Base-by-base conservation (phyloP, 129 eudicot species). In the Flaveria ramosissima region DNA sequence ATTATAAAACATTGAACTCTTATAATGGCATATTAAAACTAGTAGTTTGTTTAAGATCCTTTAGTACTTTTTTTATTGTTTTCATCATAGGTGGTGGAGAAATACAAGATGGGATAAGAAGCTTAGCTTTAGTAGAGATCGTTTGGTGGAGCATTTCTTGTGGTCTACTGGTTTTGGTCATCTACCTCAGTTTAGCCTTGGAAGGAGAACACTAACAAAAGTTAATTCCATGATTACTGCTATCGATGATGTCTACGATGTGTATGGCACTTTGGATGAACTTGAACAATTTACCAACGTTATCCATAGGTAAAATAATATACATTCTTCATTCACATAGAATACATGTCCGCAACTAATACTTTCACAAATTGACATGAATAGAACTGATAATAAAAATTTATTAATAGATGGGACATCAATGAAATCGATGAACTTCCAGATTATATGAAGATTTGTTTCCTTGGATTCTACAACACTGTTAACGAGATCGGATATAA, bases 371-470 rank as follows among this genome's bases (percentile, higher is more conserved):
- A n/a, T n/a, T n/a, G n/a, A n/a, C n/a, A n/a, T n/a, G n/a, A n/a
- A n/a, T n/a, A n/a, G n/a, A n/a, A n/a, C n/a, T n/a, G n/a, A n/a
- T n/a, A n/a, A n/a, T n/a, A n/a, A n/a, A n/a, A n/a, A n/a, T n/a
- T n/a, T n/a, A n/a, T 17, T 9, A 24, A 21, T 62, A 79, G 83
- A 39, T 79, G 83, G 83, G 83, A 79, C 12, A 36, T 79, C 36
- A 71, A 60, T 46, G 61, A 5, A 6, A 50, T 71, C 2, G 17
- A 65, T 2, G 45, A 27, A 30, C 73, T 76, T 16, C 80, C 80
- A 0, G 73, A 76, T 30, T 48, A 64, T 48, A 76, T 76, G 72
- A 65, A 64, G 65, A 64, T 17, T 9, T 76, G 80, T 47, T 76
- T 76, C 45, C 24, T 48, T 1, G 72, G 73, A 7, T 36, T 76